These are phyloP conservation scores for Ceratobasidium sp. DNA, from an alignment of 1,284 basidiomycete species.

Conservation along the genomic window DNA sequence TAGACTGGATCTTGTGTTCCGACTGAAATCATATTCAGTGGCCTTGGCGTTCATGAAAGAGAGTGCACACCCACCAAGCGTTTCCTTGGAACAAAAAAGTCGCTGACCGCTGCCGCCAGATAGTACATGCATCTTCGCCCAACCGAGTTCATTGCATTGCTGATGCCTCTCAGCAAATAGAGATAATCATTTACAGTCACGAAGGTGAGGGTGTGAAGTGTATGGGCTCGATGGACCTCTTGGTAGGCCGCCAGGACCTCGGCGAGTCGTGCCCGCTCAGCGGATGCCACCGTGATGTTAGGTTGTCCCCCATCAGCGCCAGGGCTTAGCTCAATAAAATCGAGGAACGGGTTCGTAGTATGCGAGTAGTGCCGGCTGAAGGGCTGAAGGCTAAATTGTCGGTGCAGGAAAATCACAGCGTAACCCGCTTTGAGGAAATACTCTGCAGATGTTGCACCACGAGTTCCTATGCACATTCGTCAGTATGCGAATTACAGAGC, in stretches of 20 bases:
- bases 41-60: neutral
- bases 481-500: constrained; percentile 3
- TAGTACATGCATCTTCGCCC: constrained; percentile 89
- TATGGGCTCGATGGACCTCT: constrained; percentile 74
- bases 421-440: constrained; percentile 95
- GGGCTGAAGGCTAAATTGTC: constrained; percentile 96
- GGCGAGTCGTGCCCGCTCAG: constrained; percentile 71
- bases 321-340: constrained; percentile 74
- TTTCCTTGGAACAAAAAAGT: constrained; percentile 94
- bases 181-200: constrained; percentile 97
- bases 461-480: constrained; percentile 70
- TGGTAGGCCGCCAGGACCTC: constrained; percentile 86
- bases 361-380: constrained; percentile 98
- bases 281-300: constrained; percentile 71
- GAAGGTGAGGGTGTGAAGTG: constrained; percentile 88
- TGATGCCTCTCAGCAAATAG: constrained; percentile 85
- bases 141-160: constrained; percentile 71
- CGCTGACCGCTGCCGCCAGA: constrained; percentile 96
- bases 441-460: constrained; percentile 97
- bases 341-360: constrained; percentile 96
- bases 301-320: constrained; percentile 49
- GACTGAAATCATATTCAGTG: constrained; percentile 63
- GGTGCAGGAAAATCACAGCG: constrained; percentile 98
- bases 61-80: constrained; percentile 71
- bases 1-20: constrained; percentile 98